Conservation (phyloP, 345 rosid species). For the Eucalyptus cladocalyx region DNA sequence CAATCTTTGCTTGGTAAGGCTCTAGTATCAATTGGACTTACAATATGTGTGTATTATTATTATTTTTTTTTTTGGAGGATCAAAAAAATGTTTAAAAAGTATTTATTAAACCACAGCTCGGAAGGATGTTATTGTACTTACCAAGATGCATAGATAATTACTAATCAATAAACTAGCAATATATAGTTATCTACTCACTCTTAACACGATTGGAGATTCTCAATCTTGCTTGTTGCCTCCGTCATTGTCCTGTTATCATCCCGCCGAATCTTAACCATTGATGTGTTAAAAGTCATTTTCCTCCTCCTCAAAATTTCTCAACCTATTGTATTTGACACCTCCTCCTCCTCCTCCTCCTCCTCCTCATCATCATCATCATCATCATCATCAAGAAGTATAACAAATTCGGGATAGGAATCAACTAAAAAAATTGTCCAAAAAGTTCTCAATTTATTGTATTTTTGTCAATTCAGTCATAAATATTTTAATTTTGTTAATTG, state of each 20-base stretch:
- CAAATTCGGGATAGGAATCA: not conserved
- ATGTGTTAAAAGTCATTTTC: not conserved
- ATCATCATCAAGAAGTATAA: no score
- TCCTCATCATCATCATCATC: no score
- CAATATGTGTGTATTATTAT: no score
- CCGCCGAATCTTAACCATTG: not conserved
- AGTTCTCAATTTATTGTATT: not conserved
- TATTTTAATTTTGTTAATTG: rapidly evolving
- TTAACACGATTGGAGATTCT: not conserved
- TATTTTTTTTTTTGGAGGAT: no score
- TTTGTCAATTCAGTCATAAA: not conserved
- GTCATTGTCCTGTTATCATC: rapidly evolving
- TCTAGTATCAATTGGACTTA: no score
- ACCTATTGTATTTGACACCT: not conserved
- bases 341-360: not conserved
- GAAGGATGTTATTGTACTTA: no score
- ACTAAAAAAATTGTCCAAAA: not conserved
- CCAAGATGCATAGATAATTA: not conserved
- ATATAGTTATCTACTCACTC: not conserved
- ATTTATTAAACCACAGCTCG: no score
- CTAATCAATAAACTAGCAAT: not conserved
- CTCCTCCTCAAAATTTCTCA: not conserved
- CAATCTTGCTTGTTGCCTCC: rapidly evolving
- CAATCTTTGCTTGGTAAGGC: no score
- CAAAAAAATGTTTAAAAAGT: no score